phyloP scores from a whole-genome alignment of 2,329 filamentous ascomycete genomes.

The Aschersonia sp. region DNA sequence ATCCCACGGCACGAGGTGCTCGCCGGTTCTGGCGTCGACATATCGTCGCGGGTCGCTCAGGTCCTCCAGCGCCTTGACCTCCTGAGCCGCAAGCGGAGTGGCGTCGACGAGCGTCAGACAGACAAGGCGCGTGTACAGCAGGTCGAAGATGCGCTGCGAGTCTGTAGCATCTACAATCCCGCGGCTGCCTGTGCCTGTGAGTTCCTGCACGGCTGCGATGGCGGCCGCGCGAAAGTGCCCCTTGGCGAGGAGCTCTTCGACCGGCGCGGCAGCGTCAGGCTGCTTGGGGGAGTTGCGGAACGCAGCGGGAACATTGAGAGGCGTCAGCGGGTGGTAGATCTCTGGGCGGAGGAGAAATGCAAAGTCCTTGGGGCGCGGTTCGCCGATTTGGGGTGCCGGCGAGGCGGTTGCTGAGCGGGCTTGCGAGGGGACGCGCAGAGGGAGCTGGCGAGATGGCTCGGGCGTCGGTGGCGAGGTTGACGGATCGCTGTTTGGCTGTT shows the following conservation, averaged over 20 bases:
- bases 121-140: constrained; percentile 69
- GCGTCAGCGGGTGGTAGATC: constrained; percentile 69
- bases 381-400: constrained; percentile 15
- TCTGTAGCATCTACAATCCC: constrained; percentile 37
- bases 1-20: constrained; percentile 72
- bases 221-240: constrained; percentile 76
- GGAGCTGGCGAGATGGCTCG: constrained; percentile 6
- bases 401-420: constrained; percentile 10
- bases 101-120: constrained; percentile 70
- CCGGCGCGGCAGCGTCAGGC: constrained; percentile 46
- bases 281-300: constrained; percentile 57
- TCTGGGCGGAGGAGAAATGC: constrained; percentile 65
- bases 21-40: constrained; percentile 34
- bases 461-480: constrained; percentile 4
- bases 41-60: constrained; percentile 42
- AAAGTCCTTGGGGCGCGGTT: constrained; percentile 47
- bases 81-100: constrained; percentile 51
- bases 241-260: constrained; percentile 50
- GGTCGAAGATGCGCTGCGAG: constrained; percentile 51
- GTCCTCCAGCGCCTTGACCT: constrained; percentile 49
- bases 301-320: constrained; percentile 41
- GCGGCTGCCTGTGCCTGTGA: constrained; percentile 35
- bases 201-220: constrained; percentile 46
- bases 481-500: background rate
- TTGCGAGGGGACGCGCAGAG: constrained; percentile 7